phyloP scores from a whole-genome alignment of 495 filamentous ascomycete genomes.

The Penicillium cataractarum region DNA sequence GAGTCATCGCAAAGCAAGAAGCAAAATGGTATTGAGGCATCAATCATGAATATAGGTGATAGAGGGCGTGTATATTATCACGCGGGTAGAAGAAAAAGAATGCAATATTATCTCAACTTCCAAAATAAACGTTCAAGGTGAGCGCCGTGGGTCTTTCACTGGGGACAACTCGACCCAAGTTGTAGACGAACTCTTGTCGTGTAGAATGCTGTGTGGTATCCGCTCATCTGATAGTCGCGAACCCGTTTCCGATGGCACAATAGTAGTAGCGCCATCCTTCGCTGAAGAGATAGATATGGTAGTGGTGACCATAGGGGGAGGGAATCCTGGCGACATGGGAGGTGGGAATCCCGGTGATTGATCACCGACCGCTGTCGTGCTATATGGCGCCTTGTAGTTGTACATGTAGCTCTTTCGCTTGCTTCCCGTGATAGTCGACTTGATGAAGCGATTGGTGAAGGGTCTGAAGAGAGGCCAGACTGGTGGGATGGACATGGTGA shows the following conservation, averaged over 20 bases:
- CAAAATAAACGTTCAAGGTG: neutral
- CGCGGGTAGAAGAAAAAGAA: neutral
- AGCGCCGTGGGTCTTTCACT: neutral
- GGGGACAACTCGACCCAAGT: constrained; percentile 25
- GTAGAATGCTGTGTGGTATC: constrained; percentile 16
- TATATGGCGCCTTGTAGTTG: constrained; percentile 15
- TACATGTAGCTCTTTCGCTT: constrained; percentile 13
- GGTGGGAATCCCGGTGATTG: constrained; percentile 20
- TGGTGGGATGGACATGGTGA: constrained; percentile 34
- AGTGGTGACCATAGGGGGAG: constrained; percentile 24
- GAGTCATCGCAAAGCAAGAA: neutral
- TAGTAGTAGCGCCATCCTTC: constrained; percentile 9
- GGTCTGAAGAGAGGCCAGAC: constrained; percentile 33
- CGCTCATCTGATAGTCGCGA: constrained; percentile 14
- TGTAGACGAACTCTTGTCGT: constrained; percentile 5
- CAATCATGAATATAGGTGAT: neutral
- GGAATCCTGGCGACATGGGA: neutral
- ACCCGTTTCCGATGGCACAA: constrained; percentile 16
- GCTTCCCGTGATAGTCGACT: constrained; percentile 18
- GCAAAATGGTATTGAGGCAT: neutral
- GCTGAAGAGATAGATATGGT: constrained; percentile 27
- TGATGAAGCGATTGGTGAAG: constrained; percentile 33
- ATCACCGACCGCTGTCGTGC: constrained; percentile 18
- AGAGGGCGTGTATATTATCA: neutral
- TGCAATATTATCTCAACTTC: neutral